A percentile compares a stretch with the other conserved stretches of the same genome.
Conservation (phyloP, 2,329 filamentous ascomycete genomes). For the Ascochyta fabae region DNA sequence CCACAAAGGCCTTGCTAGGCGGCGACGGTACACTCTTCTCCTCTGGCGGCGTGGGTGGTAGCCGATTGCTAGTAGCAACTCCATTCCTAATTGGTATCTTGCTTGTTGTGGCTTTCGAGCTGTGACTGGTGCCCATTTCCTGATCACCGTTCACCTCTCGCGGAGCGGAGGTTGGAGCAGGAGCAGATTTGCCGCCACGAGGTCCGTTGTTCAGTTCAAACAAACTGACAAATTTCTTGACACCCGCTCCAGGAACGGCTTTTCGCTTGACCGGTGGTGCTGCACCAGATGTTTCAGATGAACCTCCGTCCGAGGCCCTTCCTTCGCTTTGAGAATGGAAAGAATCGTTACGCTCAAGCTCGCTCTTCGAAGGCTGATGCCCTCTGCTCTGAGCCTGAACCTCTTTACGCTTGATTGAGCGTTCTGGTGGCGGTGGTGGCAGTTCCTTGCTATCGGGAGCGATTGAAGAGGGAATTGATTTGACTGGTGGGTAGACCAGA, state of each 20-base stretch:
- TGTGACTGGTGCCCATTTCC: background rate
- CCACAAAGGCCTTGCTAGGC: slow-evolving; percentile 33
- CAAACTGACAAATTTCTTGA: slow-evolving; percentile 38
- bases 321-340: slow-evolving; percentile 32
- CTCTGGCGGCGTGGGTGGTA: slow-evolving; percentile 44
- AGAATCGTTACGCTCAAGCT: slow-evolving; percentile 37
- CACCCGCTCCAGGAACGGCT: slow-evolving; percentile 25
- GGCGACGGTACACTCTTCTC: slow-evolving; percentile 21
- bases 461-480: slow-evolving; percentile 16
- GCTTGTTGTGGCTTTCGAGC: slow-evolving; percentile 1
- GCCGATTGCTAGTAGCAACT: slow-evolving; percentile 8
- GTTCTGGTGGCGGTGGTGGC: slow-evolving; percentile 46
- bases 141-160: slow-evolving; percentile 22
- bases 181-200: slow-evolving; percentile 36
- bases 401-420: slow-evolving; percentile 34
- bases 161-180: slow-evolving; percentile 28
- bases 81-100: slow-evolving; percentile 4
- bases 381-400: slow-evolving; percentile 28
- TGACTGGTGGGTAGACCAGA: slow-evolving; percentile 6
- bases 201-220: slow-evolving; percentile 39
- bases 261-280: slow-evolving; percentile 36
- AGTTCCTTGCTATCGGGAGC: slow-evolving; percentile 33
- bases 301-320: background rate
- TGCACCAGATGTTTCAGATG: slow-evolving; percentile 11
- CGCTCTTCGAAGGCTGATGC: slow-evolving; percentile 30